Conservation (phyloP, 192 early-diverging fungal genomes). For the Funneliformis mosseae region DNA sequence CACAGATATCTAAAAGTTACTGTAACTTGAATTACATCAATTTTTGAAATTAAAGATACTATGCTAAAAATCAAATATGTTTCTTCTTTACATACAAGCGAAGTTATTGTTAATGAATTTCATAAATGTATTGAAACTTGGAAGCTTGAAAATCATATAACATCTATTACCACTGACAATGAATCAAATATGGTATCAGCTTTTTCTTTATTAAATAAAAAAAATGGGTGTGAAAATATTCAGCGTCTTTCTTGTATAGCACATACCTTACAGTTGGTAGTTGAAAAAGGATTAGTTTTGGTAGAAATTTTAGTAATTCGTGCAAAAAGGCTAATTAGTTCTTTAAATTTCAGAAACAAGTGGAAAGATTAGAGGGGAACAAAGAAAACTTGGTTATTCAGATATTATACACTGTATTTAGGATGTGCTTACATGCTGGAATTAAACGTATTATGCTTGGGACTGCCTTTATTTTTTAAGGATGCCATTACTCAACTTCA, state of each 20-base stretch:
- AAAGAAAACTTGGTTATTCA: neutral
- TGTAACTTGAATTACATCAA: neutral
- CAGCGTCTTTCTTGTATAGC: neutral
- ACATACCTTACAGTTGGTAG: neutral
- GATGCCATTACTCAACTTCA: slow-evolving; percentile 11
- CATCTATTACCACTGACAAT: neutral
- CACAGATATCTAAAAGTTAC: slow-evolving; percentile 12
- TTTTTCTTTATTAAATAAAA: neutral
- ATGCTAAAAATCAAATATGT: slow-evolving; percentile 1
- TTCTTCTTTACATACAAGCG: neutral
- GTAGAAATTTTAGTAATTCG: neutral
- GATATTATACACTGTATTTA: neutral
- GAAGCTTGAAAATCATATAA: neutral
- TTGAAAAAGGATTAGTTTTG: neutral
- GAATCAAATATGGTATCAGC: neutral
- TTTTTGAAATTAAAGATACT: neutral
- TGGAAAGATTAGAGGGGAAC: neutral
- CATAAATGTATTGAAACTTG: neutral
- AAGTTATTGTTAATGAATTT: neutral
- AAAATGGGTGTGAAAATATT: neutral
- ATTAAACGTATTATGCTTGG: neutral
- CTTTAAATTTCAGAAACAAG: slow-evolving; percentile 6
- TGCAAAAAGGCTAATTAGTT: neutral
- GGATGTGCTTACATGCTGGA: neutral
- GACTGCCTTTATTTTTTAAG: neutral